phyloP scores from a whole-genome alignment of 2,329 filamentous ascomycete species.

The Colletotrichum coccodes region DNA sequence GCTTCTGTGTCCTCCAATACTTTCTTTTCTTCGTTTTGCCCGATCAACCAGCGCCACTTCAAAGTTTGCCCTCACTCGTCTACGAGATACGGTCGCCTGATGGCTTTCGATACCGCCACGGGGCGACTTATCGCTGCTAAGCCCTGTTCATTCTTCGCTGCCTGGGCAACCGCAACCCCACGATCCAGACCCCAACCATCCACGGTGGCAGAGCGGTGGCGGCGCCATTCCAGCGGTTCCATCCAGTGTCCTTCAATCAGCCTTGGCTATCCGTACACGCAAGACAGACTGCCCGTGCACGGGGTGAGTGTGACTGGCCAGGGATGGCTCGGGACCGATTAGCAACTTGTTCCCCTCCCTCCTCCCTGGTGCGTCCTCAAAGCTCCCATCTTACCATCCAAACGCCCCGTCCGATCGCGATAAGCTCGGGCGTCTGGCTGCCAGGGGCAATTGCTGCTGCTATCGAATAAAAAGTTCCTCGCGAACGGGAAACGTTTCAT shows the following conservation, averaged over 20 bases:
- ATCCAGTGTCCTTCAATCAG: conserved; percentile 8
- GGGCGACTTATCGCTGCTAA: conserved; percentile 8
- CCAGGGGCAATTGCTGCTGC: conserved; percentile 10
- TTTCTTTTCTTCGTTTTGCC: conserved; percentile 5
- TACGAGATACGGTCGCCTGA: neutral
- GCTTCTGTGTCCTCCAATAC: neutral
- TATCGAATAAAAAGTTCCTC: neutral
- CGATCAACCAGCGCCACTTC: conserved; percentile 7
- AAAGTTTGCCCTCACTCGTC: neutral
- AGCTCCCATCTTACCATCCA: neutral
- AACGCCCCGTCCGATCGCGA: conserved; percentile 22
- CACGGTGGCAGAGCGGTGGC: neutral
- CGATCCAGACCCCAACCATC: neutral
- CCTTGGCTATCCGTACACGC: conserved; percentile 3
- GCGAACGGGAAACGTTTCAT: conserved; percentile 30
- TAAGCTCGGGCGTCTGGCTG: neutral
- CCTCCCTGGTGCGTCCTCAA: neutral
- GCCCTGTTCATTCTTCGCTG: conserved; percentile 22
- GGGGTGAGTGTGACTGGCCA: neutral
- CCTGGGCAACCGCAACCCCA: conserved; percentile 15
- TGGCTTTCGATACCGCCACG: neutral
- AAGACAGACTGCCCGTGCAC: neutral
- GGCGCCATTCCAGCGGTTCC: neutral
- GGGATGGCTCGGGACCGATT: neutral
- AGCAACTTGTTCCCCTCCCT: neutral